Evolutionary conservation across 768 basidiomycete species (phyloP).

Genomic region (Podaxis sp.): DNA sequence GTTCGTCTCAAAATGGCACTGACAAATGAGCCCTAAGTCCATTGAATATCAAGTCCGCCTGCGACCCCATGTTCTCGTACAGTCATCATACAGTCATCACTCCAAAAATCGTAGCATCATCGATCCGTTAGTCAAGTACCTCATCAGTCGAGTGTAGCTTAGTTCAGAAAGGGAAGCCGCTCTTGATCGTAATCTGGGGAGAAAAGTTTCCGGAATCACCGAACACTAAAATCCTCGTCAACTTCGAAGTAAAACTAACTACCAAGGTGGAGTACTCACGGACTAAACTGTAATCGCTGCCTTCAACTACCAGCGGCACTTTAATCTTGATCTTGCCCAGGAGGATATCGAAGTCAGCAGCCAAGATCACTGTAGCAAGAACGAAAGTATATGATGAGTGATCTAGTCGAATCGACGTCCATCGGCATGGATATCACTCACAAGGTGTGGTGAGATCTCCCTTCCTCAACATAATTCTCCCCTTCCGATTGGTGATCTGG

Average conservation of each 20-base stretch:
- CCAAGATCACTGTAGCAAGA: slow-evolving; percentile 28
- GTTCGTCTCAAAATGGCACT: too few species aligned
- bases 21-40: not conserved
- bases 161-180: not conserved
- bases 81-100: not conserved
- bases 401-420: not conserved
- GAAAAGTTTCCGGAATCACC: slow-evolving; percentile 32
- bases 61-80: not conserved
- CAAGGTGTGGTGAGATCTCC: slow-evolving; percentile 29
- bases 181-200: slow-evolving; percentile 2
- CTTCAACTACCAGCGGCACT: slow-evolving; percentile 34
- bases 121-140: not conserved
- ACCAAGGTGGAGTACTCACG: slow-evolving; percentile 30
- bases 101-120: not conserved
- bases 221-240: slow-evolving; percentile 24
- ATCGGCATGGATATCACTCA: slow-evolving; percentile 17
- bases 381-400: slow-evolving; percentile 3
- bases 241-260: not conserved
- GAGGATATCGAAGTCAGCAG: slow-evolving; percentile 36
- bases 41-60: not conserved
- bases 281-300: slow-evolving; percentile 36
- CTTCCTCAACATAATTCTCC: slow-evolving; percentile 42
- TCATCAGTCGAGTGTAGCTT: not conserved
- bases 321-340: slow-evolving; percentile 31
- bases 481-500: slow-evolving; percentile 48